Base-by-base conservation (phyloP, 2,329 filamentous ascomycete species). In the Pestalotiopsis sp. region DNA sequence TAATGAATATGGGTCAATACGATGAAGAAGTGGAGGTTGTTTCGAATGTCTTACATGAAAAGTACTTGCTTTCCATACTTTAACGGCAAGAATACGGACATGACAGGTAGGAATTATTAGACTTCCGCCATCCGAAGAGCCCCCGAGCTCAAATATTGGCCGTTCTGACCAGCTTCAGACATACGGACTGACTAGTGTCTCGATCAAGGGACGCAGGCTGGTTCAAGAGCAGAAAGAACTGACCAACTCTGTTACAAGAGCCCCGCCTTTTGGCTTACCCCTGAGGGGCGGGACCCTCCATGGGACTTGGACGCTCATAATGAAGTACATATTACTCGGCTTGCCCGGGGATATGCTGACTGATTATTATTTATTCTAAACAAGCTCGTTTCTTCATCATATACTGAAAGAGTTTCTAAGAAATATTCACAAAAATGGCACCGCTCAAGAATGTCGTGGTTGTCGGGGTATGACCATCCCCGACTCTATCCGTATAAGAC, bases 201-300 rank as follows among this genome's bases (percentile, higher is more conserved):
- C 45, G 17, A 20, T 52, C 17, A 52, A 52, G 45, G 17, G 45
- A 52, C 45, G 20, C 45, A 52, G 20, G 45, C n/a, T 52, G 45
- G 45, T 52, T 52, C 45, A 52, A 52, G 45, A 52, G 45, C 20
- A 52, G 45, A 52, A 52, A 52, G 17, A 9, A 52, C 45, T 52
- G 45, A 52, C 45, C 45, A 52, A 52, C 20, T 52, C 45, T 52
- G 45, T 52, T 52, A 52, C 45, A n/a, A 49, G 20, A 52, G 45
- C 45, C 45, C 45, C 45, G 45, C 45, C 45, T 52, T 52, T 52
- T 52, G 17, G 45, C 45, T 52, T 52, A 52, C 45, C 45, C 45
- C 45, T 52, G 45, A 52, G 45, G 45, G 45, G 45, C 45, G 45
- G 45, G 45, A 52, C 45, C 45, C 17, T n/a, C n/a, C 45, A 52